These are phyloP conservation scores for Rhododendron ovatum DNA, from an alignment of 148 eudicot genomes.

Conservation along the genomic window DNA sequence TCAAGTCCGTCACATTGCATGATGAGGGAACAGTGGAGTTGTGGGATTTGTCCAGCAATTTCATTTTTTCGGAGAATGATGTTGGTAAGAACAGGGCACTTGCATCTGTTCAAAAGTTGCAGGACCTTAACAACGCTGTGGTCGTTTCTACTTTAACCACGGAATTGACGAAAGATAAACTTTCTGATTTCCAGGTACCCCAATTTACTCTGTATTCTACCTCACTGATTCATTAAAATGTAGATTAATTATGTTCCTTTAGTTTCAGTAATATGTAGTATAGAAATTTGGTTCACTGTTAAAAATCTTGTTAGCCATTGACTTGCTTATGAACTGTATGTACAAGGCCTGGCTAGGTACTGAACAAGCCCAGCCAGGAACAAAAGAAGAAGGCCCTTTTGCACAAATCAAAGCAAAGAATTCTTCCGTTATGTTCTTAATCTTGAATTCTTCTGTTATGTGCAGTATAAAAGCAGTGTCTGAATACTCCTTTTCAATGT, in stretches of 20 bases:
- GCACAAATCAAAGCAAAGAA: neutral
- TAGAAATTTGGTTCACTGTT: neutral
- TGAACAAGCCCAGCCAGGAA: neutral
- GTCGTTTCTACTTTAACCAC: conserved; percentile 43
- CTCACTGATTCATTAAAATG: neutral
- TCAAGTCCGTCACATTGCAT: conserved; percentile 66
- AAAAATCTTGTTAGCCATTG: neutral
- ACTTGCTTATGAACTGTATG: neutral
- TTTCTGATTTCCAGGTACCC: conserved; percentile 59
- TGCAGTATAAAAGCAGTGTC: neutral
- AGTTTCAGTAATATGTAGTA: neutral
- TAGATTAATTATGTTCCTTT: neutral
- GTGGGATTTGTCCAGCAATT: conserved; percentile 75
- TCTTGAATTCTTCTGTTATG: neutral
- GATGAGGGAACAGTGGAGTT: conserved; percentile 60
- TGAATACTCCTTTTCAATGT: neutral
- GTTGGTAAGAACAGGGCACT: conserved; percentile 69
- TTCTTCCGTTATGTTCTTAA: neutral
- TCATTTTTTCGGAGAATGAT: conserved; percentile 57
- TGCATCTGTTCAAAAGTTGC: conserved; percentile 61
- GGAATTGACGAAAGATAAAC: conserved; percentile 41
- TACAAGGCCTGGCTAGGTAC: neutral
- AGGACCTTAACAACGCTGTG: conserved; percentile 71
- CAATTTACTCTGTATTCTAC: neutral
- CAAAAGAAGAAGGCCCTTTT: neutral